phyloP scores from a whole-genome alignment of 1,284 basidiomycete genomes.

The Irpex lacteus region DNA sequence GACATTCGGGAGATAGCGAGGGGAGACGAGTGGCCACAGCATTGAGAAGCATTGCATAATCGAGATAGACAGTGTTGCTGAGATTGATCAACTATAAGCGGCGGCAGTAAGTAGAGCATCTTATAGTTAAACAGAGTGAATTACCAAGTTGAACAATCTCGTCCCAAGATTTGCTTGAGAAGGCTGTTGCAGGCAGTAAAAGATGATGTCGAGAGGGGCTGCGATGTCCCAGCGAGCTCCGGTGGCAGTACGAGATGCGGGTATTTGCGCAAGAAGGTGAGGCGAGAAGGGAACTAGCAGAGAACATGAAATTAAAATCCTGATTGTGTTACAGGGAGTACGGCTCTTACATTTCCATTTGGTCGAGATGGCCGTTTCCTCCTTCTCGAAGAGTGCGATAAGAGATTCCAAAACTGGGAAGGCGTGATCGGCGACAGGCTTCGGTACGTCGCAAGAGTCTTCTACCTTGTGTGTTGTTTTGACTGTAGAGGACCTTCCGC shows the following conservation, averaged over 20 bases:
- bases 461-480: slow-evolving; percentile 24
- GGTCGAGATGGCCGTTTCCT: slow-evolving; percentile 41
- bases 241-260: slow-evolving; percentile 45
- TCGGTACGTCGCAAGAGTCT: slow-evolving; percentile 23
- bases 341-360: slow-evolving; percentile 32
- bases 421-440: slow-evolving; percentile 51
- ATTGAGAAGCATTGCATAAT: slow-evolving; percentile 46
- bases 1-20: slow-evolving; percentile 31
- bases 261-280: slow-evolving; percentile 64
- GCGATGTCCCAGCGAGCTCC: slow-evolving; percentile 57
- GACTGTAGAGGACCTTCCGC: slow-evolving; percentile 23
- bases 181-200: slow-evolving; percentile 47
- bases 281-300: slow-evolving; percentile 51
- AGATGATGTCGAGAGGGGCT: slow-evolving; percentile 53
- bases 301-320: slow-evolving; percentile 9
- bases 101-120: slow-evolving; percentile 4
- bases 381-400: slow-evolving; percentile 60
- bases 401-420: slow-evolving; percentile 69
- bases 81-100: slow-evolving; percentile 52
- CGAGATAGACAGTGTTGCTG: slow-evolving; percentile 44
- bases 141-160: slow-evolving; percentile 51
- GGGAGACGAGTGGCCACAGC: slow-evolving; percentile 44
- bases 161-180: slow-evolving; percentile 42
- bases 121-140: slow-evolving; percentile 10
- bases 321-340: slow-evolving; percentile 10